Evolutionary conservation across 148 eudicot genomes (phyloP).

Genomic region (Cornus kousa): DNA sequence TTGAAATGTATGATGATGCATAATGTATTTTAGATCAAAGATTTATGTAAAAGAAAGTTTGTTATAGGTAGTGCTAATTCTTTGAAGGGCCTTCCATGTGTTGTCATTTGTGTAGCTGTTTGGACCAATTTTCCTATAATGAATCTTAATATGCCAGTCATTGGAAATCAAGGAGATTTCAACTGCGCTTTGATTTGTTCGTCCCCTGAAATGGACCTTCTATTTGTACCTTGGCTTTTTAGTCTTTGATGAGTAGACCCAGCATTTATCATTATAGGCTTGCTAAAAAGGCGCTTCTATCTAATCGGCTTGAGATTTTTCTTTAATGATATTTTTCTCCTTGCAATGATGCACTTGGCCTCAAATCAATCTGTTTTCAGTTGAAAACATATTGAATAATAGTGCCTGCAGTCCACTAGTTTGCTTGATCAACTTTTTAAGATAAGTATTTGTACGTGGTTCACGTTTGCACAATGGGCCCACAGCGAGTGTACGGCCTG

Average conservation of each 20-base stretch:
- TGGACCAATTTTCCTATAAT: not conserved
- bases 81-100: too few relatives aligned
- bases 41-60: too few relatives aligned
- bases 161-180: too few relatives aligned
- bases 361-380: not conserved
- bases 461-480: too few relatives aligned
- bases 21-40: too few relatives aligned
- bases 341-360: not conserved
- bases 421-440: not conserved
- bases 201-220: too few relatives aligned
- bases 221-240: not conserved
- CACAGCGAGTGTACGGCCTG: too few relatives aligned
- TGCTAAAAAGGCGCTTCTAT: not conserved
- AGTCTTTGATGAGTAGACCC: not conserved
- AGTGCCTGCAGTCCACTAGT: not conserved
- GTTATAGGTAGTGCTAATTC: not conserved
- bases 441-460: not conserved
- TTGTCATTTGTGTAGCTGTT: not conserved
- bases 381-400: not conserved
- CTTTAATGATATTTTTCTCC: too few relatives aligned
- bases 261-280: not conserved
- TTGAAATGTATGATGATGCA: too few relatives aligned
- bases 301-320: not conserved
- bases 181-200: too few relatives aligned
- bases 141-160: not conserved